phyloP scores from a whole-genome alignment of 768 basidiomycete genomes.

The Multifurca ochricompacta region DNA sequence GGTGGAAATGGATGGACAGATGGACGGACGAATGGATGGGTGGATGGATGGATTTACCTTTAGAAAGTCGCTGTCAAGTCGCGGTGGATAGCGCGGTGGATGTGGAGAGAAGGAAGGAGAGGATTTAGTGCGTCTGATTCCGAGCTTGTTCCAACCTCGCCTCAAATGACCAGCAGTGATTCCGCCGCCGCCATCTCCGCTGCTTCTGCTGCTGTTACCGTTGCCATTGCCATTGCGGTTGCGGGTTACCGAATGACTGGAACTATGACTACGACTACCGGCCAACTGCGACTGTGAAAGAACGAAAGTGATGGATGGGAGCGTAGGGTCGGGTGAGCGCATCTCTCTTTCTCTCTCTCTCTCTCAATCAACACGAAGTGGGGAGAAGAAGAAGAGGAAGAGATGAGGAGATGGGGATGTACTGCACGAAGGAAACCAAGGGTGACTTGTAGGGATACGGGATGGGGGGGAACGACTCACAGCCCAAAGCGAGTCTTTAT shows the following conservation, averaged over 20 bases:
- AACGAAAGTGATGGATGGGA: conserved; percentile 21
- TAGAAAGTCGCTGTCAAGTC: conserved; percentile 17
- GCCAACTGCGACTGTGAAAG: conserved; percentile 12
- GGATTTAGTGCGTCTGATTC: conserved; percentile 7
- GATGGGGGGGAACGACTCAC: too few species aligned
- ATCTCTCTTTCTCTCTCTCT: conserved; percentile 1
- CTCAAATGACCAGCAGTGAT: too few species aligned
- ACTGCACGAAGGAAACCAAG: too few species aligned
- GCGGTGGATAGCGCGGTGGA: conserved; percentile 19
- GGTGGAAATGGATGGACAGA: neutral
- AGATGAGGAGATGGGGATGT: neutral
- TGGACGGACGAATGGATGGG: too few species aligned
- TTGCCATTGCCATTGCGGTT: too few species aligned
- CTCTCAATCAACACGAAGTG: neutral
- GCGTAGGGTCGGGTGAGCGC: conserved; percentile 15
- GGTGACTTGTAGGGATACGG: too few species aligned
- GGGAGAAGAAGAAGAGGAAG: neutral
- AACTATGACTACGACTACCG: too few species aligned
- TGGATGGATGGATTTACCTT: too few species aligned
- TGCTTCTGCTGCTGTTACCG: too few species aligned
- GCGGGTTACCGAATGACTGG: too few species aligned
- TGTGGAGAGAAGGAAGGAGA: conserved; percentile 12
- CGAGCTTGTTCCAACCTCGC: neutral
- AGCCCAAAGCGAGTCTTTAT: too few species aligned
- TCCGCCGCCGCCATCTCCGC: too few species aligned